These are phyloP conservation scores for Lachnellula occidentalis DNA, from an alignment of 2,329 filamentous ascomycete species.

Conservation along the genomic window DNA sequence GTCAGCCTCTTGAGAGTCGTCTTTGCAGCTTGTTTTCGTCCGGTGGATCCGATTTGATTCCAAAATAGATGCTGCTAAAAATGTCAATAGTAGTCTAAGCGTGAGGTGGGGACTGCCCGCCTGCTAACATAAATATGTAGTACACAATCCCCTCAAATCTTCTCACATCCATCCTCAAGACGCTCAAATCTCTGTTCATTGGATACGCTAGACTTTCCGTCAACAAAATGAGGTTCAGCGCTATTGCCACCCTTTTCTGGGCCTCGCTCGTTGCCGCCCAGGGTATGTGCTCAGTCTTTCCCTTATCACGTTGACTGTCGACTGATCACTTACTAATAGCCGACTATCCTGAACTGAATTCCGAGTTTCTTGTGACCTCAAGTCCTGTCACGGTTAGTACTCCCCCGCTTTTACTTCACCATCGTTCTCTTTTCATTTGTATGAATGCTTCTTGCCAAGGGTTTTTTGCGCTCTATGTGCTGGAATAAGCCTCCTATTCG, in stretches of 20 bases:
- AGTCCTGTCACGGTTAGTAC: constrained; percentile 7
- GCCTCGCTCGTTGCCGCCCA: not conserved
- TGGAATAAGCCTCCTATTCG: not conserved
- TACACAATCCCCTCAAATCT: not conserved
- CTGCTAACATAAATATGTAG: not conserved
- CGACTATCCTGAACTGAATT: constrained; percentile 1
- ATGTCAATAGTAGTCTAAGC: not conserved
- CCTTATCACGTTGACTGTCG: not conserved
- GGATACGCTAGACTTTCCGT: not conserved
- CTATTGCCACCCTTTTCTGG: not conserved
- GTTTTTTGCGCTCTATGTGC: not conserved
- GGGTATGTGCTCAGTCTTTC: not conserved
- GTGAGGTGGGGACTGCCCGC: not conserved
- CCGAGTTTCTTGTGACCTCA: not conserved
- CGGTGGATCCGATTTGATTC: not conserved
- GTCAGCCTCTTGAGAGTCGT: no score
- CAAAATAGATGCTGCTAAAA: not conserved
- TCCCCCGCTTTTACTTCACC: not conserved
- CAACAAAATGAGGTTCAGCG: not conserved
- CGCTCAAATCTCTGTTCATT: not conserved
- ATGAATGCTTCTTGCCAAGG: not conserved
- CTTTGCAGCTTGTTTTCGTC: not conserved
- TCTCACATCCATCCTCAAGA: not conserved
- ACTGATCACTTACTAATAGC: not conserved
- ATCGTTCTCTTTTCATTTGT: not conserved